Percentiles rank a stretch among this genome's conserved stretches.
Conservation (phyloP, 2,329 filamentous ascomycete species). For the Myriosclerotinia scirpicola region DNA sequence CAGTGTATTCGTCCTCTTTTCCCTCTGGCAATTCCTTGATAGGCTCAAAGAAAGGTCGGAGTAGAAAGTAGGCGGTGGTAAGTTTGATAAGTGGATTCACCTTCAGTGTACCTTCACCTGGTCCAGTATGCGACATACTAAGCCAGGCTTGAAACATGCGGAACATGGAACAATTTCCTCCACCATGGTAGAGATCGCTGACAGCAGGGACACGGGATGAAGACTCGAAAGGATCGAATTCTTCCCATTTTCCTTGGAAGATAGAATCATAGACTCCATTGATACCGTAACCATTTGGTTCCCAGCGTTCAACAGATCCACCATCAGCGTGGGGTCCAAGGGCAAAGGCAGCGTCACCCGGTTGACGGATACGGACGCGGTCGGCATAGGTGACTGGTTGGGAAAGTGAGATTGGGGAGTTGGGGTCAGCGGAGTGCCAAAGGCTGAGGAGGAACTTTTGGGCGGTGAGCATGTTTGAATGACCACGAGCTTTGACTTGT, state of each 20-base stretch:
- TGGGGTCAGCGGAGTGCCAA: slow-evolving; percentile 53
- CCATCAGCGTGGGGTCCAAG: slow-evolving; percentile 74
- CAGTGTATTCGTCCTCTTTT: slow-evolving; percentile 46
- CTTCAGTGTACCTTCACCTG: slow-evolving; percentile 75
- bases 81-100: slow-evolving; percentile 77
- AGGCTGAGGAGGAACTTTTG: slow-evolving; percentile 61
- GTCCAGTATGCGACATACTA: slow-evolving; percentile 69
- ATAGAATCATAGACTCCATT: slow-evolving; percentile 71
- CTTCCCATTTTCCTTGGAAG: slow-evolving; percentile 74
- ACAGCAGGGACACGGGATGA: slow-evolving; percentile 65
- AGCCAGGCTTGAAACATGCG: slow-evolving; percentile 91
- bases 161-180: slow-evolving; percentile 81
- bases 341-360: slow-evolving; percentile 68
- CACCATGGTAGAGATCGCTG: slow-evolving; percentile 75
- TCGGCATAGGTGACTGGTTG: slow-evolving; percentile 70
- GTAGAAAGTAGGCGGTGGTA: slow-evolving; percentile 75
- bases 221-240: slow-evolving; percentile 80
- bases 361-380: slow-evolving; percentile 61
- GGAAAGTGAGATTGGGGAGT: slow-evolving; percentile 48
- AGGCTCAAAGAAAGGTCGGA: slow-evolving; percentile 75
- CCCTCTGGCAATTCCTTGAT: slow-evolving; percentile 41
- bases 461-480: slow-evolving; percentile 61
- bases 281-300: slow-evolving; percentile 63
- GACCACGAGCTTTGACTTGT: slow-evolving; percentile 66
- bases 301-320: slow-evolving; percentile 75